Base-by-base conservation (phyloP, 257 asterid species). In the Penstemon newberryi region DNA sequence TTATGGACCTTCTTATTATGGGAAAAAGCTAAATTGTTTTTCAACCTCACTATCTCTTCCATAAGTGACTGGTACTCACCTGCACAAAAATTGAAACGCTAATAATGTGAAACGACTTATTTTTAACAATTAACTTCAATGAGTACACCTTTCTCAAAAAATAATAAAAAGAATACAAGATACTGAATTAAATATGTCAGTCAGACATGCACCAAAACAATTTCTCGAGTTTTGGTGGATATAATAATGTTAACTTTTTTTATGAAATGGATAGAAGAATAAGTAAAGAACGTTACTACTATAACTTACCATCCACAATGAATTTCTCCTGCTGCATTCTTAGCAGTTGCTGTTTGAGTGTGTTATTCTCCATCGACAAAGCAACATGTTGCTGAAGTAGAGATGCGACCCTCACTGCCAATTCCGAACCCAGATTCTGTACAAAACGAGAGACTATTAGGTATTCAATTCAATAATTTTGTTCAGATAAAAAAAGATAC, bases 381-480 rank as follows among this genome's bases (percentile, higher is more conserved):
- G 93, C 78, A 81, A 77, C 70, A 18, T 77, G 79, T 58, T 77
- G 92, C 79, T 81, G 91, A 70, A 82, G 60, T 18, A 87, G 71
- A 53, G 85, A 73, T 50, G 86, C 83, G 64, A 89, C 87, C 65
- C 79, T 84, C 9, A 77, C 73, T 67, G 90, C 78, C 91, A 89
- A 78, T 55, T 89, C 93, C 12, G 88, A 81, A 53, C 86, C 89
- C 46, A 81, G 46, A 71, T 83, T 78, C 95, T 91, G 91, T 60
- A 66, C 56, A 49, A 36, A 54, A 18, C 55, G 7, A 70, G 38
- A n/a, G 12, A 6, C 33, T 25, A 25, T 25, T 25, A 25, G 2
- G 33, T 25, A 25, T 2, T 25, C 33, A 25, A 25, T 2, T 25
- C 33, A 25, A 25, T 25, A 1, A 25, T 25, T 25, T 25, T 25